phyloP scores from a whole-genome alignment of 345 rosid species.

The Rhodomyrtus tomentosa region DNA sequence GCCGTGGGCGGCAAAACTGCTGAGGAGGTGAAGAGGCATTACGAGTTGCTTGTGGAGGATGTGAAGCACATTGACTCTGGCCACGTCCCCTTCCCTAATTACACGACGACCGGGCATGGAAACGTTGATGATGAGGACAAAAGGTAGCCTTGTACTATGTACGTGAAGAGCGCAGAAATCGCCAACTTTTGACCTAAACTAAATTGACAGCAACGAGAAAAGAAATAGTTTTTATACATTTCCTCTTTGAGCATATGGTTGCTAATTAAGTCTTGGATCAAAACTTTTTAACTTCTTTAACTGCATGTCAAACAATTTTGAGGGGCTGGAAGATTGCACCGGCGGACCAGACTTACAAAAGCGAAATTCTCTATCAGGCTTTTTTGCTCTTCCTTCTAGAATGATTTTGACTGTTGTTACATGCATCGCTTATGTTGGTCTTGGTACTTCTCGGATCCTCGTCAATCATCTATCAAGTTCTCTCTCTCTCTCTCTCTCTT shows the following conservation, averaged over 20 bases:
- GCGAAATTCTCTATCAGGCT: background rate
- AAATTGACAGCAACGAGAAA: background rate
- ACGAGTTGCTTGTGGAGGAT: slow-evolving; percentile 63
- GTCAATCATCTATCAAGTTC: background rate
- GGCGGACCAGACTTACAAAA: background rate
- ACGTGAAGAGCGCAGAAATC: background rate
- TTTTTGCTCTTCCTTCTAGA: background rate
- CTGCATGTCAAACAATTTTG: background rate
- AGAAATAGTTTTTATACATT: background rate
- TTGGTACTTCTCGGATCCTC: background rate
- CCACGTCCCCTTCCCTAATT: slow-evolving; percentile 71
- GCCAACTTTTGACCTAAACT: background rate
- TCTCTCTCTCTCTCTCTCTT: background rate
- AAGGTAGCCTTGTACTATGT: slow-evolving; percentile 9
- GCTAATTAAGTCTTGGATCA: background rate
- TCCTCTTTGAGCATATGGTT: background rate
- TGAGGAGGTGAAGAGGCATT: slow-evolving; percentile 79
- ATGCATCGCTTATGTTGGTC: background rate
- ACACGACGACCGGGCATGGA: slow-evolving; percentile 30
- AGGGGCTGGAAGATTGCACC: background rate
- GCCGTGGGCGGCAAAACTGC: slow-evolving; percentile 84
- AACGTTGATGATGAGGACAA: slow-evolving; percentile 21
- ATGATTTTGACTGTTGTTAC: background rate
- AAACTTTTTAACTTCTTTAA: background rate
- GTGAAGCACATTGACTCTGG: slow-evolving; percentile 74